Evolutionary conservation across 2,329 filamentous ascomycete species (phyloP), one percentile per base, ranked within the genome.

Genomic region (Cladosporium sp.): DNA sequence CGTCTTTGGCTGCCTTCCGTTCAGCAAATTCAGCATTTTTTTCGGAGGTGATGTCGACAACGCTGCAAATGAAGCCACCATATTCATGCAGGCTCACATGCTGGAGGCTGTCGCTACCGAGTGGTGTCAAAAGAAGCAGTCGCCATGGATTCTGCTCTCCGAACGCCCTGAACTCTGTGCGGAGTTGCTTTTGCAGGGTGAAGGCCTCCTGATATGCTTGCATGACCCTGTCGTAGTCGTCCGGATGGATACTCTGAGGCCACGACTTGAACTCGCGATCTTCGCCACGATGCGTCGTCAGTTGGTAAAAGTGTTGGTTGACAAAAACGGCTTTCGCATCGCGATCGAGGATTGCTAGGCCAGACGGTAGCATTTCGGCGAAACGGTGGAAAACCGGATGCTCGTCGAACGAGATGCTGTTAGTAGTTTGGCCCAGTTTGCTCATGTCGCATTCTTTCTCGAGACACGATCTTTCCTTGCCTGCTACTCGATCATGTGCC

Each of bases 181-280:
- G 75, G 16, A 82, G 70, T 46, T 79, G 74, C 56, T 75, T 72
- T 6, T 76, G 74, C 0, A 68, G 70, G 1, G 73, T 70, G 65
- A 82, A 82, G 0, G 80, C 79, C n/a, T 77, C 73, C 28, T 78
- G 76, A 67, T 82, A 82, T 3, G 77, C 78, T 1, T 66, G 58
- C 79, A 82, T 81, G 34, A 82, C 80, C 11, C 77, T 70, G 4
- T 80, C 79, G 58, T 81, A 80, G 64, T 82, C 80, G 10, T 77
- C 73, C 0, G 76, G 74, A 67, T 81, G 77, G 36, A 82, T 82
- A 46, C 77, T 80, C 60, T 81, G 77, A 0, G 80, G 80, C 80
- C 80, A 82, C 5, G 78, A 76, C 16, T 75, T 79, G 64, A 82
- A 82, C 1, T 76, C 74, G 30, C 79, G 76, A 26, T 74, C 70